phyloP scores from a whole-genome alignment of 177 flowering plant genomes.

The Vitis hybrid region DNA sequence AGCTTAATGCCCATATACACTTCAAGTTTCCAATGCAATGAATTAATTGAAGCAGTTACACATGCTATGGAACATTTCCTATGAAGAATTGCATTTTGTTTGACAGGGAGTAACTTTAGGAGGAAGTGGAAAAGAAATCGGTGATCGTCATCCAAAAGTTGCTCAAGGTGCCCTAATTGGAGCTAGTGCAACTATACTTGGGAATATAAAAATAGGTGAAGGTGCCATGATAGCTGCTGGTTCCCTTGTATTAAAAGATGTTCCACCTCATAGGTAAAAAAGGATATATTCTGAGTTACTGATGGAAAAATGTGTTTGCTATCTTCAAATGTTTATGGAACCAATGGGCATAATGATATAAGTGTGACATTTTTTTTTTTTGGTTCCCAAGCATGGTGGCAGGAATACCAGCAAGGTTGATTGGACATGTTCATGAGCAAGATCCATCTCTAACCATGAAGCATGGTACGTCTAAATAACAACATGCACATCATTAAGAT shows the following conservation, averaged over 20 bases:
- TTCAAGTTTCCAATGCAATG: too few species aligned
- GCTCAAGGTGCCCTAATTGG: conserved; percentile 77
- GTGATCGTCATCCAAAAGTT: conserved; percentile 84
- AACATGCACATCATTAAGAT: background rate
- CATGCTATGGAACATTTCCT: background rate
- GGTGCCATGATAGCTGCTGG: conserved; percentile 92
- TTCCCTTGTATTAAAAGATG: conserved; percentile 72
- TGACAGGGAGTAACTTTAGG: conserved; percentile 79
- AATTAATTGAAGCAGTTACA: too few species aligned
- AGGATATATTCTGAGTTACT: conserved; percentile 3
- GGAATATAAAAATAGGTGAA: conserved; percentile 76
- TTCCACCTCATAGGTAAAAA: conserved; percentile 69
- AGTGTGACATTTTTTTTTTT: conserved; percentile 7
- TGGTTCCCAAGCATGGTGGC: conserved; percentile 62
- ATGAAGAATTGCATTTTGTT: background rate
- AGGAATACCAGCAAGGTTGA: conserved; percentile 77
- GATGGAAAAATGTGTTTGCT: background rate
- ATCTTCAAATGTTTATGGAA: background rate
- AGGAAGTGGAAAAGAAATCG: conserved; percentile 70
- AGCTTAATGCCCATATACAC: too few species aligned
- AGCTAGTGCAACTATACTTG: conserved; percentile 72
- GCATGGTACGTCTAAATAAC: conserved; percentile 52
- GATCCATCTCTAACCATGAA: conserved; percentile 87
- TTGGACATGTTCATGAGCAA: conserved; percentile 64
- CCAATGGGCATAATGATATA: background rate